Evolutionary conservation across 495 filamentous ascomycete species (phyloP).

Genomic region (Trichoderma reesei): DNA sequence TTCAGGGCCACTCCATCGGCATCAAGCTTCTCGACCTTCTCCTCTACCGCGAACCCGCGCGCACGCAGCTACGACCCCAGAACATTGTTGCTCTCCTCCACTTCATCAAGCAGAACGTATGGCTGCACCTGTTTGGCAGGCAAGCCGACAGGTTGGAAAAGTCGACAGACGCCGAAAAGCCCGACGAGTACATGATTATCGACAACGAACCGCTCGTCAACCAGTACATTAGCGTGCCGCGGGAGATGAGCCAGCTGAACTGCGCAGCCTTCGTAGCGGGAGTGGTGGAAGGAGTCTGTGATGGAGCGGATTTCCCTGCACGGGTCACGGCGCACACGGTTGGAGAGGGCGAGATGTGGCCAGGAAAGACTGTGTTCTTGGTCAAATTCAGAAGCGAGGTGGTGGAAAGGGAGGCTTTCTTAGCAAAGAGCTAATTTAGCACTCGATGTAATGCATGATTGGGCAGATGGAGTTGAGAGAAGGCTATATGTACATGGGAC

Average conservation of each 20-base stretch:
- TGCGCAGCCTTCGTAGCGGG: constrained; percentile 94
- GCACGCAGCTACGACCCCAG: constrained; percentile 64
- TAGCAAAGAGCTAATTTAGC: constrained; percentile 32
- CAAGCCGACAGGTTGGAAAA: constrained; percentile 88
- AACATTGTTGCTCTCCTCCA: constrained; percentile 87
- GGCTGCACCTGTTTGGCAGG: constrained; percentile 83
- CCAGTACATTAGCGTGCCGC: constrained; percentile 80
- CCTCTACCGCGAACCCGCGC: constrained; percentile 63
- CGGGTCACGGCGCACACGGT: constrained; percentile 87
- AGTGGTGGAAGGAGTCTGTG: constrained; percentile 90
- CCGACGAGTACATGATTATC: constrained; percentile 95
- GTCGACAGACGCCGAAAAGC: constrained; percentile 63
- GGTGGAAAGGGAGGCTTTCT: constrained; percentile 74
- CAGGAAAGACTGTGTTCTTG: constrained; percentile 88
- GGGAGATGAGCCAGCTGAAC: constrained; percentile 92
- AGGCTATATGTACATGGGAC: constrained; percentile 21
- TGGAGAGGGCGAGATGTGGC: constrained; percentile 74
- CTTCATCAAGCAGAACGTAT: constrained; percentile 83
- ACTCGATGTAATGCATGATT: background rate
- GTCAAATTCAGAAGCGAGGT: constrained; percentile 82
- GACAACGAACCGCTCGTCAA: constrained; percentile 97
- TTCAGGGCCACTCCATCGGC: constrained; percentile 90
- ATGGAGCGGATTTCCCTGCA: constrained; percentile 79
- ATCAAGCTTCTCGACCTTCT: constrained; percentile 91
- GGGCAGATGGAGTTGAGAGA: background rate